Evolutionary conservation across 2,329 filamentous ascomycete species (phyloP), one percentile per base, ranked within the genome.

Genomic region (Colletotrichum sp.): DNA sequence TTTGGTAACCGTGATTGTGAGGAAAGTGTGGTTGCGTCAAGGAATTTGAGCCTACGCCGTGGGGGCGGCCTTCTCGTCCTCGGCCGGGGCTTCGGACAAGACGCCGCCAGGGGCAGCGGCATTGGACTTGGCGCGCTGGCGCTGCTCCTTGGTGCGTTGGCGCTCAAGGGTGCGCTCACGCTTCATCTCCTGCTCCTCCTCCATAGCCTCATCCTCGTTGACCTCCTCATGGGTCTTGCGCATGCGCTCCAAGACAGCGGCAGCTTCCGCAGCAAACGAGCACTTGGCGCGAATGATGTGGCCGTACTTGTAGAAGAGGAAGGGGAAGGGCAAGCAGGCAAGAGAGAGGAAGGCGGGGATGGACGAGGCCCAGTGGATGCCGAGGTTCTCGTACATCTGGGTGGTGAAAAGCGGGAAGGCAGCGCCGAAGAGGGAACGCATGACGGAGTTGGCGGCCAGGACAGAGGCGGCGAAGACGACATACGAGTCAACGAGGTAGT

Each of bases 381-480:
- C 93, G 4, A 94, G 87, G 71, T 88, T 85, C 4, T 85, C 43
- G 80, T 90, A 92, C 89, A 92, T 91, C 77, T 86, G 82, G 0
- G 87, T 88, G 1, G 93, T 94, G 83, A 95, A 95, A 1, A 96
- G 88, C 0, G 94, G 94, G 84, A 96, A 95, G 1, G 89, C 91
- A 2, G 93, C 91, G 73, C 93, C 94, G 76, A 95, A 94, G 16
- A 94, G 84, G 0, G 93, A 94, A 74, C 94, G 91, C 13, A 96
- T 85, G 30, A 96, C 91, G 3, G 92, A 89, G 83, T 93, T 95
- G 64, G 93, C 94, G 4, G 94, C 94, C 10, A 96, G 86, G 0
- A 93, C 94, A 0, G 92, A 94, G 1, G 94, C 94, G 1, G 95
- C 94, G 77, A 93, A 96, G 79, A 96, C 93, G 67, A 93, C 75